Percentiles rank a stretch among this genome's conserved stretches.
These are phyloP conservation scores for Colletotrichum sp. DNA, from an alignment of 2,329 filamentous ascomycete genomes.

Conservation along the genomic window DNA sequence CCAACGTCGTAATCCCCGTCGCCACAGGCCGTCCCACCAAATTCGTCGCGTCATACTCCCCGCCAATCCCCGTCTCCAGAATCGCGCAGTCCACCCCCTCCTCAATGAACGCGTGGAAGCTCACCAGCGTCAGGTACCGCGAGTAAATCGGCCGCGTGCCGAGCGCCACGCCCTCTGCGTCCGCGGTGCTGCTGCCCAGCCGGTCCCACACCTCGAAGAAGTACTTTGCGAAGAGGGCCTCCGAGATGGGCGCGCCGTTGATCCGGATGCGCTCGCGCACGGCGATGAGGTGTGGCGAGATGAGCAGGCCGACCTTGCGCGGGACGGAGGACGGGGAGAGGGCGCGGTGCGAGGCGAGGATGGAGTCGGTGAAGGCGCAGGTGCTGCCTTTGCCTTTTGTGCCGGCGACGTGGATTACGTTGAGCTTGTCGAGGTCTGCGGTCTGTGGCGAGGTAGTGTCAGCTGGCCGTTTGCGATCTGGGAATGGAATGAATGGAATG, in stretches of 20 bases:
- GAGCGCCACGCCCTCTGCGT: constrained; percentile 56
- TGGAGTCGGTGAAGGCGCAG: constrained; percentile 81
- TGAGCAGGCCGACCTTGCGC: constrained; percentile 74
- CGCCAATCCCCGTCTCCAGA: constrained; percentile 93
- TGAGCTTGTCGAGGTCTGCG: constrained; percentile 45
- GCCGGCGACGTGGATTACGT: constrained; percentile 82
- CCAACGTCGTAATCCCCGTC: constrained; percentile 78
- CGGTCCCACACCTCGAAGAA: constrained; percentile 87
- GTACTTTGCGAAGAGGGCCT: constrained; percentile 73
- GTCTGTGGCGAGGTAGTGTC: not conserved
- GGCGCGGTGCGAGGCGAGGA: constrained; percentile 52
- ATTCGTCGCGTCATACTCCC: constrained; percentile 93
- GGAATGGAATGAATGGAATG: too few relatives aligned
- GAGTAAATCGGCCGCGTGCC: constrained; percentile 87
- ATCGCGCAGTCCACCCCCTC: constrained; percentile 81
- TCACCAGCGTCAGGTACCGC: constrained; percentile 87
- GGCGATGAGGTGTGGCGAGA: constrained; percentile 83
- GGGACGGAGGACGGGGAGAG: constrained; percentile 25
- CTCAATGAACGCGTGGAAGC: constrained; percentile 79
- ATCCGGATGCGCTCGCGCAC: constrained; percentile 87
- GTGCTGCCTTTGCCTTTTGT: constrained; percentile 96
- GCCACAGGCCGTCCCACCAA: constrained; percentile 63
- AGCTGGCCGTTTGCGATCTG: not conserved
- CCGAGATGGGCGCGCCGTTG: constrained; percentile 72
- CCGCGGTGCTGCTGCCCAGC: constrained; percentile 44